A percentile compares a stretch with the other conserved stretches of the same genome.
Evolutionary conservation across 2,329 filamentous ascomycete species (phyloP).

Genomic region (Sporothrix pallida): DNA sequence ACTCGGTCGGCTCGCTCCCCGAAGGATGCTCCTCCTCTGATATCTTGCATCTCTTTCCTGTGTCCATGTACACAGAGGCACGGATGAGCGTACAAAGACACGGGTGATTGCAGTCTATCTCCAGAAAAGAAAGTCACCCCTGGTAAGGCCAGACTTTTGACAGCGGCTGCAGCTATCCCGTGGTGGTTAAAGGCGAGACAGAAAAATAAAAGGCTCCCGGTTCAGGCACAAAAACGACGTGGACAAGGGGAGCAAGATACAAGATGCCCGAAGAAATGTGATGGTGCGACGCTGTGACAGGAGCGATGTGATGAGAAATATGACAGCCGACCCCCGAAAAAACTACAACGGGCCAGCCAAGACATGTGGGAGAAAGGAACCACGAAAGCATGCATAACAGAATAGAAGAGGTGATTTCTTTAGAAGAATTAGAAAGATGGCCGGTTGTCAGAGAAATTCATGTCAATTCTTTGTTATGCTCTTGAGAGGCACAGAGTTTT

Average conservation of each 20-base stretch:
- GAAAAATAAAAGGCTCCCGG: not conserved
- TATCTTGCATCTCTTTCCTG: not conserved
- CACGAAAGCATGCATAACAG: no score
- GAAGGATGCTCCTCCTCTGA: not conserved
- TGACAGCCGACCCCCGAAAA: constrained; percentile 8
- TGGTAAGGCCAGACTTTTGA: not conserved
- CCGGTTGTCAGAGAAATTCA: no score
- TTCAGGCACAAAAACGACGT: not conserved
- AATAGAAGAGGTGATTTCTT: no score
- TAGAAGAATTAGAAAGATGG: no score
- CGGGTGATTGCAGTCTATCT: not conserved
- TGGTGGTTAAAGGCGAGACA: no score
- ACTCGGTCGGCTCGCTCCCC: not conserved
- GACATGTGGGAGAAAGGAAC: not conserved
- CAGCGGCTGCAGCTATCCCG: not conserved
- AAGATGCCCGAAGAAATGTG: not conserved
- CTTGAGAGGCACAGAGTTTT: not conserved
- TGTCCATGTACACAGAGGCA: no score
- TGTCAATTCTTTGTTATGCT: no score
- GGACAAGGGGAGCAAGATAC: not conserved
- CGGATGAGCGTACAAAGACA: not conserved
- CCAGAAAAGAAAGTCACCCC: not conserved
- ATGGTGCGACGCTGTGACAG: constrained; percentile 9
- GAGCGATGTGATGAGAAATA: not conserved
- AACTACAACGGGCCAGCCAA: not conserved